Base-by-base conservation (phyloP, 176 grass and related monocot species). In the Thinopyrum elongatum region DNA sequence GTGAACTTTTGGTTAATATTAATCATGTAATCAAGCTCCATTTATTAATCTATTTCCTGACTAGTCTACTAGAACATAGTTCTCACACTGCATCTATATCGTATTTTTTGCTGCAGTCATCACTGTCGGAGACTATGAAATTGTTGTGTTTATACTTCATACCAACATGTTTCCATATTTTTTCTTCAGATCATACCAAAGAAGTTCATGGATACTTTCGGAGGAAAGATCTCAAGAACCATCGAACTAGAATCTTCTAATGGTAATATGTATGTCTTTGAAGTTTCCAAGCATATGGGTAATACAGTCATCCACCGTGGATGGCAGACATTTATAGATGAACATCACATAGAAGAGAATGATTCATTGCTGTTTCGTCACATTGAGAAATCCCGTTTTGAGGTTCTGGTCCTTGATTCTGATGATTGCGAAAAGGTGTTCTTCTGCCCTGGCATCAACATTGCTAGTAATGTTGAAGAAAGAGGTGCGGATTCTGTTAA, bases 151-250 rank as follows among this genome's bases (percentile, higher is more conserved):
- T 39, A 25, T 77, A 57, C 13, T 57, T 57, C 16, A 57, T 57
- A 22, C 14, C 31, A 11, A 44, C 23, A 47, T 82, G 25, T 38
- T 55, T 27, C 14, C 6, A 8, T 42, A 22, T 64, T 75, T 39
- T 82, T 15, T 23, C 17, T 74, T 9, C 68, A 92, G 83, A 80
- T 27, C 35, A 79, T 92, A 78, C 90, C 80, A 79, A 78, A 86
- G 25, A 78, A 77, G 53, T 88, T 92, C 38, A 30, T 77, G 29
- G 49, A 60, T 11, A 29, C 82, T 41, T 88, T 92, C 13, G 80
- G 42, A 28, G 82, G 73, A 51, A 49, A 60, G 17, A 71, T 86
- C 4, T 87, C 70, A 27, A 61, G 33, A 60, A 28, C 36, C 19
- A 68, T 92, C 5, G 22, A 86, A 34, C 65, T 89, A 34, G 82